These are phyloP conservation scores for Hsuehochloa calcarea DNA, from an alignment of 176 grass and related monocot species.

Conservation along the genomic window DNA sequence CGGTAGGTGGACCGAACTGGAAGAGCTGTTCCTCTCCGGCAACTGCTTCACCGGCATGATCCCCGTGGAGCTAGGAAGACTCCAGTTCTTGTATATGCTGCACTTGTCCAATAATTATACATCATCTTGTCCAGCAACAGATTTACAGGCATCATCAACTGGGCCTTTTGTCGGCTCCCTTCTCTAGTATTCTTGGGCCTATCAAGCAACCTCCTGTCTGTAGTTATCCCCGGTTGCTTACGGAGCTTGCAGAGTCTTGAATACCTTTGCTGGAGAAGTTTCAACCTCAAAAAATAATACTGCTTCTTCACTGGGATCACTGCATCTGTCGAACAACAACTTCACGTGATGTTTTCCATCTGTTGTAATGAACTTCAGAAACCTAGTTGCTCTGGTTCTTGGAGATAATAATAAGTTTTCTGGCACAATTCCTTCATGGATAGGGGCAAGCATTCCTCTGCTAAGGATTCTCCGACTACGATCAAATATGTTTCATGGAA, in stretches of 20 bases:
- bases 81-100: not conserved
- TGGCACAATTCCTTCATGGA: slow-evolving; percentile 24
- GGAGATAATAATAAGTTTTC: not conserved
- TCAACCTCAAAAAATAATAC: not conserved
- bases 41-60: not conserved
- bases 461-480: not conserved
- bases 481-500: slow-evolving; percentile 29
- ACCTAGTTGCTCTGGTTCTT: not conserved
- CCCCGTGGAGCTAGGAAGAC: not conserved
- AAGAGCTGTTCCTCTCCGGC: not conserved
- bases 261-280: slow-evolving; percentile 7
- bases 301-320: not conserved
- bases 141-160: not conserved
- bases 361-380: not conserved
- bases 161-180: too few species aligned
- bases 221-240: slow-evolving; percentile 25
- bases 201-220: slow-evolving; percentile 24
- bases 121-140: not conserved
- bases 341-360: slow-evolving; percentile 1
- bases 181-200: not conserved
- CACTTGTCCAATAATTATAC: slow-evolving; percentile 13
- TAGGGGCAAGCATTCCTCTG: not conserved
- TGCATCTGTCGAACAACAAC: slow-evolving; percentile 22
- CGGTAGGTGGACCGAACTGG: not conserved
- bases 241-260: slow-evolving; percentile 15